Percentiles rank a stretch among this genome's conserved stretches.
phyloP scores from a whole-genome alignment of 1,139 yeast species.

The Debaryomyces psychrophilus region DNA sequence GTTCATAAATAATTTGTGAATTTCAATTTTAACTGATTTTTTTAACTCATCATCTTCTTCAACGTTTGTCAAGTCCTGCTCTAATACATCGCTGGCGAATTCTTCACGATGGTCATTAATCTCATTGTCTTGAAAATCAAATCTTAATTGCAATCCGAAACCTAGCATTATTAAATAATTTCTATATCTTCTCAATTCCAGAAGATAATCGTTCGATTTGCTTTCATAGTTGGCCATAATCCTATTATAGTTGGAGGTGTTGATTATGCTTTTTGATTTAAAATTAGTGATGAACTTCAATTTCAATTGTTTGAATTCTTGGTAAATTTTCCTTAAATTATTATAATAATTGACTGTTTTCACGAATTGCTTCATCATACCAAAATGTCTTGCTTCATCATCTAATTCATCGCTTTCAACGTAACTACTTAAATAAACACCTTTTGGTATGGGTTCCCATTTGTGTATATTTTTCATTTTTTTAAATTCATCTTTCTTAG shows the following conservation, averaged over 20 bases:
- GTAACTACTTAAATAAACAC: conserved; percentile 46
- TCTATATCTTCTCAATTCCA: conserved; percentile 50
- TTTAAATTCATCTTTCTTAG: conserved; percentile 36
- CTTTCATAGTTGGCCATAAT: conserved; percentile 43
- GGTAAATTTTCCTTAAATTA: conserved; percentile 41
- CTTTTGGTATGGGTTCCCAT: conserved; percentile 49
- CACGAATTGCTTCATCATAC: conserved; percentile 51
- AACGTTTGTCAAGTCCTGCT: not conserved
- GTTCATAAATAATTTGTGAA: conserved; percentile 38
- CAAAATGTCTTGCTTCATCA: conserved; percentile 28
- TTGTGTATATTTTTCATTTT: conserved; percentile 38
- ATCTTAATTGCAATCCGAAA: conserved; percentile 51
- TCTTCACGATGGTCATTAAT: conserved; percentile 12
- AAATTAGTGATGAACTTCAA: conserved; percentile 35
- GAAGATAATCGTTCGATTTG: conserved; percentile 45
- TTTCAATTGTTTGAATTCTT: conserved; percentile 38
- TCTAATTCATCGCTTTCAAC: conserved; percentile 25
- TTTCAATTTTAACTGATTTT: conserved; percentile 40
- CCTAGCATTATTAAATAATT: conserved; percentile 50
- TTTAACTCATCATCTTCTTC: conserved; percentile 38
- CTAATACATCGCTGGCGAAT: conserved; percentile 4
- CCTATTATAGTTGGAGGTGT: conserved; percentile 39
- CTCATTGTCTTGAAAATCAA: conserved; percentile 39
- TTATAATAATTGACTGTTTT: conserved; percentile 49
- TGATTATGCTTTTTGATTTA: conserved; percentile 27